Conservation (phyloP, 768 basidiomycete genomes). For the Mycena vulgaris region DNA sequence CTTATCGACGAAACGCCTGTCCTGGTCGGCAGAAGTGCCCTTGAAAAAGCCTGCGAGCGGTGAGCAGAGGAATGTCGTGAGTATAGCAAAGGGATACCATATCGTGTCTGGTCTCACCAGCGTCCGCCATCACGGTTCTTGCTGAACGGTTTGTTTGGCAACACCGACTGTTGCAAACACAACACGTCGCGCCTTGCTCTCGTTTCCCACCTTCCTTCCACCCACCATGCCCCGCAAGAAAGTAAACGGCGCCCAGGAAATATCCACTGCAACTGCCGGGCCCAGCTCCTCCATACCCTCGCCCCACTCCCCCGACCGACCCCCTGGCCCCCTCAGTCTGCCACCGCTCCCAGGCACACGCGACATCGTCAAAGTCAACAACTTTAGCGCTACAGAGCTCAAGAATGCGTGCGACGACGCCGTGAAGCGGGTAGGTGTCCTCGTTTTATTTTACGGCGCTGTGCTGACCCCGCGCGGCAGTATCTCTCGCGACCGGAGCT, state of each 20-base stretch:
- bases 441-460: not conserved
- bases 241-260: conserved; percentile 30
- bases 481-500: conserved; percentile 84
- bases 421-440: conserved; percentile 80
- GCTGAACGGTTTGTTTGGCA: conserved; percentile 6
- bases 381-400: conserved; percentile 68
- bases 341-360: conserved; percentile 46
- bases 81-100: conserved; percentile 44
- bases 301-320: conserved; percentile 34
- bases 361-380: conserved; percentile 75
- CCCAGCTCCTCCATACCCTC: conserved; percentile 15
- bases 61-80: conserved; percentile 43
- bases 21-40: conserved; percentile 92
- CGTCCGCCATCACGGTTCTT: conserved; percentile 67
- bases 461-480: conserved; percentile 56
- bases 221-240: conserved; percentile 33
- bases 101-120: conserved; percentile 57
- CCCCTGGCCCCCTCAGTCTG: conserved; percentile 37
- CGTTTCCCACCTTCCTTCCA: not conserved
- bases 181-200: conserved; percentile 18
- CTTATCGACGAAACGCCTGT: conserved; percentile 95
- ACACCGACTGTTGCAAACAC: not conserved
- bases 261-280: conserved; percentile 17
- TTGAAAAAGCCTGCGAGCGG: conserved; percentile 82
- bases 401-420: conserved; percentile 90